Evolutionary conservation across 1,284 basidiomycete species (phyloP), one percentile per base, ranked within the genome.

Genomic region (Ceratorhiza oryzae-sativae): DNA sequence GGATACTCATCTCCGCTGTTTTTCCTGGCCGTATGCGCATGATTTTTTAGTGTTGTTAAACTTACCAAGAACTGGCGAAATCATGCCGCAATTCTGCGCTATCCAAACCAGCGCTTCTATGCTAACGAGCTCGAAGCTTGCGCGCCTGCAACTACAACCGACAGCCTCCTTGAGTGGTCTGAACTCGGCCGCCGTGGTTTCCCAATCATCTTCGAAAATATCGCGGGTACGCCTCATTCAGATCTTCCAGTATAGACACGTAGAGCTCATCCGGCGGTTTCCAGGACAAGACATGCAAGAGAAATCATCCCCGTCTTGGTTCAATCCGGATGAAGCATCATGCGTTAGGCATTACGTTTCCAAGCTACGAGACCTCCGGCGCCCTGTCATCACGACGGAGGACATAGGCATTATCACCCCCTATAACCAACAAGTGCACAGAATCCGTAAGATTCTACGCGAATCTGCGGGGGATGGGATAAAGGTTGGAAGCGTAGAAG

Each of bases 251-350:
- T 45, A 46, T 39, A 42, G 46, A 60, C n/a, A 23, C 32, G 41
- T 39, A 27, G 18, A 34, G 9, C 30, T 61, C 20, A 61, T 18
- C 0, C 36, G 18, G 12, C 27, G n/a, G 45, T 48, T n/a, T n/a
- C n/a, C 42, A 75, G 75, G 75, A 10, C 23, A 85, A 72, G 88
- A 90, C 74, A 81, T 84, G 42, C 84, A 87, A 4, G 88, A 90
- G 76, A 83, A 83, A 2, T 84, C 83, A 0, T 89, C 87, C 0
- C 88, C 88, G 0, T 90, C 88, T 0, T 90, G 87, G 79, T 89
- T 89, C 80, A 90, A 90, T 72, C 81, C 86, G 42, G 82, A 84
- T 45, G 88, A 90, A 75, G 83, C 82, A 0, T 79, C 83, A 0
- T 80, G 85, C 60, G 86, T 89, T 58, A 87, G 86, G 76, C 75